Percentiles rank a stretch among this genome's conserved stretches.
Evolutionary conservation across 495 filamentous ascomycete species (phyloP).

Genomic region (Glutinoglossum americanum): DNA sequence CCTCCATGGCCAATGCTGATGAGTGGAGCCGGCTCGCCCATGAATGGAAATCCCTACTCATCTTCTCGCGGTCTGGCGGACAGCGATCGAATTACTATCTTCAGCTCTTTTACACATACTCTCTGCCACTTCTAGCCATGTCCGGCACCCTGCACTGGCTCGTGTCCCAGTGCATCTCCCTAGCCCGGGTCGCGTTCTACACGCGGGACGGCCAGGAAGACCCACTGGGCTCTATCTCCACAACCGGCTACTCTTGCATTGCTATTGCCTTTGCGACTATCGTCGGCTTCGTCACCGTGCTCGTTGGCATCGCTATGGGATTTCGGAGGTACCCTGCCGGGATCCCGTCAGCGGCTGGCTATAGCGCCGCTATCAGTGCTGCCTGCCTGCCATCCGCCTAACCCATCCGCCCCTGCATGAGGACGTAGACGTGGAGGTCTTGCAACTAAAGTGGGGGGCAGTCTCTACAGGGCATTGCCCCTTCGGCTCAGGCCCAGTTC

Average conservation of each 20-base stretch:
- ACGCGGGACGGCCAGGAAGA: conserved; percentile 1
- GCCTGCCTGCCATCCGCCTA: too few species aligned
- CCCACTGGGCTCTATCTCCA: conserved; percentile 5
- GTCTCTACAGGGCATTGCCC: conserved; percentile 8
- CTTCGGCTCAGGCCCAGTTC: not conserved
- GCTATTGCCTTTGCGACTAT: conserved; percentile 15
- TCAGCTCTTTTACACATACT: conserved; percentile 24
- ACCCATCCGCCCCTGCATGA: conserved; percentile 14
- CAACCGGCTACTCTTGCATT: conserved; percentile 13
- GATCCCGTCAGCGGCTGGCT: conserved; percentile 22
- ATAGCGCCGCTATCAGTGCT: conserved; percentile 26
- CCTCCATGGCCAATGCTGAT: conserved; percentile 13
- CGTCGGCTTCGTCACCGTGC: conserved; percentile 13
- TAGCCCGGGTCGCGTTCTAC: conserved; percentile 13
- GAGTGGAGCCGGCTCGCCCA: conserved; percentile 15
- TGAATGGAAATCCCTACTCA: conserved; percentile 20
- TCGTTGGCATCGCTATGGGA: conserved; percentile 9
- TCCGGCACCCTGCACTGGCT: conserved; percentile 22
- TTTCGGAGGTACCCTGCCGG: conserved; percentile 13
- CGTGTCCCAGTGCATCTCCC: conserved; percentile 20
- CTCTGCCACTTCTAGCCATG: conserved; percentile 16
- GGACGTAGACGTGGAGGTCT: conserved; percentile 2
- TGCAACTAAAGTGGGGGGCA: conserved; percentile 20
- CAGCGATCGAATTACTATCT: conserved; percentile 26
- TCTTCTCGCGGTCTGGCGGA: conserved; percentile 20